These are phyloP conservation scores for Pyrenochaeta sp. DNA, from an alignment of 2,329 filamentous ascomycete genomes.

Conservation along the genomic window DNA sequence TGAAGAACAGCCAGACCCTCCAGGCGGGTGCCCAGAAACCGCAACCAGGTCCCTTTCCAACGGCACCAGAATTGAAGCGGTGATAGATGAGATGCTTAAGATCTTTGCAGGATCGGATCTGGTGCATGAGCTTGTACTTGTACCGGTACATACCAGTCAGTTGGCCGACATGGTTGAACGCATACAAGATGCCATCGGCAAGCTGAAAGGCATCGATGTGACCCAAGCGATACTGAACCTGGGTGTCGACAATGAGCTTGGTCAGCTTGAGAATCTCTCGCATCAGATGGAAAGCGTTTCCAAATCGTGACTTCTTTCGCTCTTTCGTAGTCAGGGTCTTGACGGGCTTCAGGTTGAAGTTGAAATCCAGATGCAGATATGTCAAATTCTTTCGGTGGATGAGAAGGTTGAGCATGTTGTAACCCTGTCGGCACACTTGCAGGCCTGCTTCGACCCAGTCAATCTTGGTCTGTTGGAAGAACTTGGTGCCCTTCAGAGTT, in stretches of 20 bases:
- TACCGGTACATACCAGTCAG: constrained; percentile 99
- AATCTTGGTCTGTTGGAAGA: constrained; percentile 99
- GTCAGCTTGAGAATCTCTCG: constrained; percentile 94
- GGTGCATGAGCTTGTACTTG: constrained; percentile 99
- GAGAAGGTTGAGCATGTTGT: constrained; percentile 98
- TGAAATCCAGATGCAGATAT: constrained; percentile 98
- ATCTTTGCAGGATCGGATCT: constrained; percentile 98
- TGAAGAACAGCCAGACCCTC: constrained; percentile 99
- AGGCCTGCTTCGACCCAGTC: constrained; percentile 99
- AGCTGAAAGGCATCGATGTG: constrained; percentile 99
- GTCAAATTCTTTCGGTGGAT: constrained; percentile 99
- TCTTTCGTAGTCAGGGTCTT: constrained; percentile 99
- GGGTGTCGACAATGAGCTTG: constrained; percentile 97
- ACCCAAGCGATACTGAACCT: constrained; percentile 95
- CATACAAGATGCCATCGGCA: constrained; percentile 97
- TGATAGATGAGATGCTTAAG: constrained; percentile 99
- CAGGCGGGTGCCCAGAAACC: constrained; percentile 99
- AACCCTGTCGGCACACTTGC: constrained; percentile 96
- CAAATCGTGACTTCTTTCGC: constrained; percentile 98
- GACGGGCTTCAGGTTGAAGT: constrained; percentile 98
- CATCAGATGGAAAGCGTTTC: constrained; percentile 99
- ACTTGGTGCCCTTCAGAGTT: constrained; percentile 94
- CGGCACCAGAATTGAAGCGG: constrained; percentile 94
- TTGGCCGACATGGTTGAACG: constrained; percentile 98
- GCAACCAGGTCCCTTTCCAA: constrained; percentile 96